Percentiles rank a stretch among this genome's conserved stretches.
These are phyloP conservation scores for Ceratobasidium sp. DNA, from an alignment of 1,284 basidiomycete genomes.

Conservation along the genomic window DNA sequence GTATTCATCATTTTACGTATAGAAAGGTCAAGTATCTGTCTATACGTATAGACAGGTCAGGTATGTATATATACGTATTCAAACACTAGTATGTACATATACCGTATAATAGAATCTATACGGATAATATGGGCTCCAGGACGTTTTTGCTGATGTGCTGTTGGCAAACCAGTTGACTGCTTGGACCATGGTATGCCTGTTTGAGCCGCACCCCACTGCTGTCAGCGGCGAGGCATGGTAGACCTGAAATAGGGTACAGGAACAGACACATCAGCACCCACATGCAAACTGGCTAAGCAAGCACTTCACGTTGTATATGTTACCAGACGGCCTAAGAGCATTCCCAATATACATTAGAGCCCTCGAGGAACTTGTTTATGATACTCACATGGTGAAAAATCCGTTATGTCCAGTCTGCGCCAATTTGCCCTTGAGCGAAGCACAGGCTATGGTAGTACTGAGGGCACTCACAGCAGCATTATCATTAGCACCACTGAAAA, in stretches of 20 bases:
- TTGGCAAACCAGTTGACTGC: conserved; percentile 35
- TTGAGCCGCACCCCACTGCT: conserved; percentile 44
- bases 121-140: too few species aligned
- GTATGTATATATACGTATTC: too few species aligned
- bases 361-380: not conserved
- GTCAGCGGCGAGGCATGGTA: conserved; percentile 46
- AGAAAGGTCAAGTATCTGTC: too few species aligned
- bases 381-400: conserved; percentile 52
- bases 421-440: not conserved
- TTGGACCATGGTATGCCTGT: conserved; percentile 45
- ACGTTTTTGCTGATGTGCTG: conserved; percentile 4
- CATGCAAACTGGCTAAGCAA: conserved; percentile 5
- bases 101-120: too few species aligned
- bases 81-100: too few species aligned
- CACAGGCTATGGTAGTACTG: not conserved
- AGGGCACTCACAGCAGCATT: conserved; percentile 43
- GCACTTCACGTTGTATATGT: conserved; percentile 56
- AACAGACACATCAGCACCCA: not conserved
- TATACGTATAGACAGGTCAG: too few species aligned
- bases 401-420: conserved; percentile 39
- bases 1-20: too few species aligned
- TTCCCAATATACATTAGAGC: not conserved
- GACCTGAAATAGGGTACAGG: conserved; percentile 16
- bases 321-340: conserved; percentile 52
- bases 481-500: conserved; percentile 45